A percentile compares a stretch with the other conserved stretches of the same genome.
These are phyloP conservation scores for Talaromyces sp. DNA, from an alignment of 2,329 filamentous ascomycete species.

Conservation along the genomic window DNA sequence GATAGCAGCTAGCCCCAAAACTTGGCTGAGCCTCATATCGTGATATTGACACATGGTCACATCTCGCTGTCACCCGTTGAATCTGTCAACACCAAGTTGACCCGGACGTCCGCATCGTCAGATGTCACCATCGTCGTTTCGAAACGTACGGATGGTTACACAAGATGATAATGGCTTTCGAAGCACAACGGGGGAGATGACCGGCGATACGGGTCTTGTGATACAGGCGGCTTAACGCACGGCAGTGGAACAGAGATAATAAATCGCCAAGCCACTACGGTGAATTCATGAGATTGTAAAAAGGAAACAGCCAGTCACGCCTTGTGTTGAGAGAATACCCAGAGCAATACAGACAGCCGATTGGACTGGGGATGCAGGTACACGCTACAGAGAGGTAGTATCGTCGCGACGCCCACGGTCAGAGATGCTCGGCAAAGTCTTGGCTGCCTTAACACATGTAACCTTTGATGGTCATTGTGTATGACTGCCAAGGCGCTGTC, in stretches of 20 bases:
- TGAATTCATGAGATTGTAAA: background rate
- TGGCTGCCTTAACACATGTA: background rate
- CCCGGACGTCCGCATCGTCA: background rate
- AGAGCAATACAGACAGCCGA: background rate
- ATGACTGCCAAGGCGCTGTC: background rate
- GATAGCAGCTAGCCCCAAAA: background rate
- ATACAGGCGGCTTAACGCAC: background rate
- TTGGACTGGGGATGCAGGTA: background rate
- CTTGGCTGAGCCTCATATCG: background rate
- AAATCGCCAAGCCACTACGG: background rate
- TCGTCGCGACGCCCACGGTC: background rate
- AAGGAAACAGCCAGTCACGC: background rate
- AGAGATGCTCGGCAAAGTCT: background rate
- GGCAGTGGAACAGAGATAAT: background rate
- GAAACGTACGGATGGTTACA: background rate
- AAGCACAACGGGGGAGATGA: background rate
- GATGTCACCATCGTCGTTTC: background rate
- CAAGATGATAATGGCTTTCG: background rate
- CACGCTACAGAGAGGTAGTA: background rate
- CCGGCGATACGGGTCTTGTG: background rate
- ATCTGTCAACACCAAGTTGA: background rate
- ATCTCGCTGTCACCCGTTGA: background rate
- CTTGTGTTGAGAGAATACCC: background rate
- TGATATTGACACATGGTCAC: background rate
- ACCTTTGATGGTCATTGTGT: background rate